Conservation (phyloP, 495 filamentous ascomycete genomes). For the Jackrogersella multiformis region DNA sequence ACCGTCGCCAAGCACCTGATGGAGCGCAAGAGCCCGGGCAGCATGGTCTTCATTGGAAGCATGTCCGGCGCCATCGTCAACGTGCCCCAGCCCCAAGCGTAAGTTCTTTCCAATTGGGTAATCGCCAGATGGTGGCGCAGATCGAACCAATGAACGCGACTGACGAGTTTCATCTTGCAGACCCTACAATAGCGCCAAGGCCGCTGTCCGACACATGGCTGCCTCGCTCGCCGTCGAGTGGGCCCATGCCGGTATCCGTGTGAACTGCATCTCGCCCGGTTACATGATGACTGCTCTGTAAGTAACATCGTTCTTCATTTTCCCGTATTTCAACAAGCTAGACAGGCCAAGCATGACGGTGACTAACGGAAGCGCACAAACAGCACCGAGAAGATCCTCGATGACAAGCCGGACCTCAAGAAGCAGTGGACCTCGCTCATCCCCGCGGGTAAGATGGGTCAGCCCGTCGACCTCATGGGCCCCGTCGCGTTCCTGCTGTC, state of each 20-base stretch:
- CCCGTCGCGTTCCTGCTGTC: constrained; percentile 89
- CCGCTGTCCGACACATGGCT: constrained; percentile 84
- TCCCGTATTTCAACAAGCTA: not conserved
- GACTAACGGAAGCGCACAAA: constrained; percentile 14
- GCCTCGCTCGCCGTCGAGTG: constrained; percentile 87
- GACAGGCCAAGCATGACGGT: constrained; percentile 5
- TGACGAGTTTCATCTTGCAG: constrained; percentile 41
- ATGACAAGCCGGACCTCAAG: constrained; percentile 88
- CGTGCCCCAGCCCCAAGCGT: constrained; percentile 89
- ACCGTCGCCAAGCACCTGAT: constrained; percentile 89
- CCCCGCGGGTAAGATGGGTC: constrained; percentile 90
- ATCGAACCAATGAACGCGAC: not conserved
- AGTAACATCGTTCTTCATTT: constrained; percentile 43
- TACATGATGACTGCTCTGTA: constrained; percentile 96
- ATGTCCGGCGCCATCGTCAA: constrained; percentile 96
- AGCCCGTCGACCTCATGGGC: constrained; percentile 91
- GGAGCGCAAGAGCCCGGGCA: constrained; percentile 78
- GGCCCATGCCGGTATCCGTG: constrained; percentile 83
- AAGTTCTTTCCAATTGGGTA: constrained; percentile 35
- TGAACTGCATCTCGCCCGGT: constrained; percentile 90
- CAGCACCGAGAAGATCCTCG: constrained; percentile 92
- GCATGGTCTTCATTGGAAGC: constrained; percentile 93
- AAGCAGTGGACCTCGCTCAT: constrained; percentile 90
- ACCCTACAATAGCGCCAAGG: constrained; percentile 90
- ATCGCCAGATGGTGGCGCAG: constrained; percentile 1